Percentiles rank a stretch among this genome's conserved stretches.
Evolutionary conservation across 805 yeast species (phyloP).

Genomic region (Allodekkera sacchari): DNA sequence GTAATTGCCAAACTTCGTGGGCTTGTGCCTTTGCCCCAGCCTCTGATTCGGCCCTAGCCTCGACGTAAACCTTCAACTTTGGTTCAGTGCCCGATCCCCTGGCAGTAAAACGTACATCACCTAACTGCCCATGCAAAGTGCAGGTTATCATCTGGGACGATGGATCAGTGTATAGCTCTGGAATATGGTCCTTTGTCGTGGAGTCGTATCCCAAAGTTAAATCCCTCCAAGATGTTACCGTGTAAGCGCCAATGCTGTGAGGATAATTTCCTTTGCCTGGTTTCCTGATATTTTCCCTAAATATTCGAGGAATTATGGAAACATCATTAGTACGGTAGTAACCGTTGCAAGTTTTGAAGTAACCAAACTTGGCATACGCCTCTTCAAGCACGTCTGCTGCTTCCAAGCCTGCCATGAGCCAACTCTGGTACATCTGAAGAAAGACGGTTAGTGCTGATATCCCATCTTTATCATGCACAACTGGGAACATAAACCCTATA

Average conservation of each 20-base stretch:
- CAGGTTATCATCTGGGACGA: constrained; percentile 84
- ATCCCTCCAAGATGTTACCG: constrained; percentile 69
- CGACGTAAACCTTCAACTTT: constrained; percentile 84
- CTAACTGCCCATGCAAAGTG: constrained; percentile 24
- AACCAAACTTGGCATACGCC: constrained; percentile 65
- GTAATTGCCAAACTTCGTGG: constrained; percentile 53
- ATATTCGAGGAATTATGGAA: constrained; percentile 42
- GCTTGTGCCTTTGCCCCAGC: constrained; percentile 45
- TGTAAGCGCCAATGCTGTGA: constrained; percentile 43
- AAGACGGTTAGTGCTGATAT: constrained; percentile 72
- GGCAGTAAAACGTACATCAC: constrained; percentile 61
- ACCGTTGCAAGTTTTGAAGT: constrained; percentile 78
- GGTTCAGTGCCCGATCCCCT: constrained; percentile 98
- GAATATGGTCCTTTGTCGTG: constrained; percentile 44
- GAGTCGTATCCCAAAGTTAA: constrained; percentile 79
- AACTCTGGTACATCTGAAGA: constrained; percentile 53
- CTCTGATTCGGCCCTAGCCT: constrained; percentile 50
- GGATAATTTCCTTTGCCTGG: constrained; percentile 29
- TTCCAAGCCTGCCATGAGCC: constrained; percentile 33
- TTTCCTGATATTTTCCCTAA: constrained; percentile 34
- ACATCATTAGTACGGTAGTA: constrained; percentile 64
- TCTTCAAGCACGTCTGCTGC: constrained; percentile 44
- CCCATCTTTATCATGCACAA: constrained; percentile 90
- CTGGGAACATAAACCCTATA: constrained; percentile 84
- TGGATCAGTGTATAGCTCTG: constrained; percentile 63